These are phyloP conservation scores for Mortierella polycephala DNA, from an alignment of 371 early-diverging fungal species.

Conservation along the genomic window DNA sequence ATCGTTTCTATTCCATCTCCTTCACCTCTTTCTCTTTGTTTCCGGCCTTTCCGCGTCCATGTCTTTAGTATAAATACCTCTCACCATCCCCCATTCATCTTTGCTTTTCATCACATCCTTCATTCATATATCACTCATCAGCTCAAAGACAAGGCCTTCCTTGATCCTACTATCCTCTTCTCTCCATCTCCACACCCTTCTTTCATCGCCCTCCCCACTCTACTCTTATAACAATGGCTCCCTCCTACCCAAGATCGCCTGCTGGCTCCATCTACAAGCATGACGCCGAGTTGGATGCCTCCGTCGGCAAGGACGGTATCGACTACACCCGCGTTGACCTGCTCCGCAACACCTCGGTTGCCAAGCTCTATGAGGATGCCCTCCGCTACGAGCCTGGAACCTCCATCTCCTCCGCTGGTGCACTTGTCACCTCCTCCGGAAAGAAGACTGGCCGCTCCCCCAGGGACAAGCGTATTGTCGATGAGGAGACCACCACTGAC, in stretches of 20 bases:
- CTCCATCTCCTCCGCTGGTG: conserved; percentile 88
- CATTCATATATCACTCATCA: neutral
- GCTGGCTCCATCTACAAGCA: conserved; percentile 29
- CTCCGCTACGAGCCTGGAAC: conserved; percentile 88
- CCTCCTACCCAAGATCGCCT: conserved; percentile 15
- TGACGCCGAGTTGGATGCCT: conserved; percentile 29
- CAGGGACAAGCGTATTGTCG: conserved; percentile 95
- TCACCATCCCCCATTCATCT: neutral
- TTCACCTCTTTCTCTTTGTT: neutral
- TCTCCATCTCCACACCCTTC: neutral
- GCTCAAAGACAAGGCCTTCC: neutral
- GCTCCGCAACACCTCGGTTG: conserved; percentile 75
- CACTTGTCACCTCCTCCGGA: conserved; percentile 90
- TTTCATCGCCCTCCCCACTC: conserved; percentile 17
- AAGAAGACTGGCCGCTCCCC: conserved; percentile 90
- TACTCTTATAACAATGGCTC: conserved; percentile 11
- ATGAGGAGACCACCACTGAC: conserved; percentile 79
- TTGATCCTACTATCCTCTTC: neutral
- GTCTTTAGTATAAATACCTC: conserved; percentile 6
- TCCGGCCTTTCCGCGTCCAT: conserved; percentile 8
- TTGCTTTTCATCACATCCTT: neutral
- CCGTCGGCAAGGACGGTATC: conserved; percentile 46
- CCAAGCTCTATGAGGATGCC: conserved; percentile 94
- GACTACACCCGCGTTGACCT: conserved; percentile 63
- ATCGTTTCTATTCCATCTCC: neutral